phyloP scores from a whole-genome alignment of 768 basidiomycete species.

The Plicaturopsis crispa region DNA sequence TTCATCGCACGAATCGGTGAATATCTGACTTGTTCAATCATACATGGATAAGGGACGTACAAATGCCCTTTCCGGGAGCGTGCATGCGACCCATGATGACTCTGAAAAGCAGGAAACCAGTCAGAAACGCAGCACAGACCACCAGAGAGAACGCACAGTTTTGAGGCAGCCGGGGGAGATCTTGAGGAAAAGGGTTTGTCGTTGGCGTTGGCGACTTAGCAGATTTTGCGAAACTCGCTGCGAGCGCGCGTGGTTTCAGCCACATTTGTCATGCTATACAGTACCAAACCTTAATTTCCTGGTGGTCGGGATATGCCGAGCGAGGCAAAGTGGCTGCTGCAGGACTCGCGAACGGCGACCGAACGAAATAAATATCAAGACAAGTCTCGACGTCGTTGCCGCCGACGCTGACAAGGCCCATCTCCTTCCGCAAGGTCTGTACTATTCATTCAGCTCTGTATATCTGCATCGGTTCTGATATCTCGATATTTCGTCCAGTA shows the following conservation, averaged over 20 bases:
- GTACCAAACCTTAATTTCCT: conserved; percentile 55
- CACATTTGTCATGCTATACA: conserved; percentile 53
- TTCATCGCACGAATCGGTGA: not conserved
- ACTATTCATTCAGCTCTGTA: not conserved
- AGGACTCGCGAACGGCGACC: too few species aligned
- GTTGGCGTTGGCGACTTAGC: conserved; percentile 17
- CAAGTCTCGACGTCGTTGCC: conserved; percentile 33
- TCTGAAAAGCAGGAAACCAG: not conserved
- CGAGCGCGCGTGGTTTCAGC: conserved; percentile 25
- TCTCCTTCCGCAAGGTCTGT: conserved; percentile 21
- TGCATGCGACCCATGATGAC: conserved; percentile 93
- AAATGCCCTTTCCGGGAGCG: conserved; percentile 99
- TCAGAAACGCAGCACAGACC: not conserved
- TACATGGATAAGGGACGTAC: conserved; percentile 46
- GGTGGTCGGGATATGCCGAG: too few species aligned
- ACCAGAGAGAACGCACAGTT: conserved; percentile 25
- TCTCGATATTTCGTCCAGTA: too few species aligned
- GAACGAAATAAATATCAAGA: too few species aligned
- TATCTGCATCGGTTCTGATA: too few species aligned
- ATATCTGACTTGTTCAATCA: too few species aligned
- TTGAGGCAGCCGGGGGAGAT: conserved; percentile 22
- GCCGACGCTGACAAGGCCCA: conserved; percentile 32
- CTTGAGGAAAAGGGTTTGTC: conserved; percentile 37
- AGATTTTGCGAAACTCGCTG: conserved; percentile 2
- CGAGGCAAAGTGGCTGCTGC: too few species aligned